Conservation (phyloP, 2,329 filamentous ascomycete genomes). For the Fusarium sublunatum region DNA sequence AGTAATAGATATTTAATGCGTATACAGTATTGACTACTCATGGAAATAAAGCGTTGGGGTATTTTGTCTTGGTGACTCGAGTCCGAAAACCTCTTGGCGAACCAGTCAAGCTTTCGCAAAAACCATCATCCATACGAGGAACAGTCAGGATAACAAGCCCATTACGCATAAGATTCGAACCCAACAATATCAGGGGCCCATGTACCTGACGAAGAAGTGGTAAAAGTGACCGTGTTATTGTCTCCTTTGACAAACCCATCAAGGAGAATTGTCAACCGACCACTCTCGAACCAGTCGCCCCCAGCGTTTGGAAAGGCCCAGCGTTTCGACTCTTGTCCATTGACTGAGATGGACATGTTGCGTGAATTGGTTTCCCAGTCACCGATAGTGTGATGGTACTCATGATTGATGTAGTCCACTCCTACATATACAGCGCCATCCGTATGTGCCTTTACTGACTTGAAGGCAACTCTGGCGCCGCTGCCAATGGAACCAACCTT, state of each 20-base stretch:
- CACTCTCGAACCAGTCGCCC: slow-evolving; percentile 62
- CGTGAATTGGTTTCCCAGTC: slow-evolving; percentile 59
- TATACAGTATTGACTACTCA: too few relatives aligned
- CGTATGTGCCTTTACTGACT: slow-evolving; percentile 45
- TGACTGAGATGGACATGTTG: slow-evolving; percentile 63
- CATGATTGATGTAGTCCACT: slow-evolving; percentile 65
- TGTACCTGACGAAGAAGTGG: slow-evolving; percentile 36
- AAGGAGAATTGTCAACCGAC: slow-evolving; percentile 57
- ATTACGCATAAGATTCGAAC: slow-evolving; percentile 47
- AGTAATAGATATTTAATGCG: too few relatives aligned
- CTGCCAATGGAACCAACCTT: slow-evolving; percentile 56
- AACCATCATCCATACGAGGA: too few relatives aligned
- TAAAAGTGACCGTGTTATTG: slow-evolving; percentile 54
- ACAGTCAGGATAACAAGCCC: not conserved
- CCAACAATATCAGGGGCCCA: slow-evolving; percentile 59
- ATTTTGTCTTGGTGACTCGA: too few relatives aligned
- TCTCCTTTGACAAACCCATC: slow-evolving; percentile 58
- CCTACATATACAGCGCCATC: slow-evolving; percentile 55
- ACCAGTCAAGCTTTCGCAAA: too few relatives aligned
- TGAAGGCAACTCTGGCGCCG: slow-evolving; percentile 53
- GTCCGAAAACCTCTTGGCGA: too few relatives aligned
- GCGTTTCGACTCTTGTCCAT: slow-evolving; percentile 54
- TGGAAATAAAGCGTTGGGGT: too few relatives aligned
- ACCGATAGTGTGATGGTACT: slow-evolving; percentile 58
- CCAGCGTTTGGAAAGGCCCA: slow-evolving; percentile 64